Base-by-base conservation (phyloP, 805 yeast species). In the Nakazawaea wyomingensis region DNA sequence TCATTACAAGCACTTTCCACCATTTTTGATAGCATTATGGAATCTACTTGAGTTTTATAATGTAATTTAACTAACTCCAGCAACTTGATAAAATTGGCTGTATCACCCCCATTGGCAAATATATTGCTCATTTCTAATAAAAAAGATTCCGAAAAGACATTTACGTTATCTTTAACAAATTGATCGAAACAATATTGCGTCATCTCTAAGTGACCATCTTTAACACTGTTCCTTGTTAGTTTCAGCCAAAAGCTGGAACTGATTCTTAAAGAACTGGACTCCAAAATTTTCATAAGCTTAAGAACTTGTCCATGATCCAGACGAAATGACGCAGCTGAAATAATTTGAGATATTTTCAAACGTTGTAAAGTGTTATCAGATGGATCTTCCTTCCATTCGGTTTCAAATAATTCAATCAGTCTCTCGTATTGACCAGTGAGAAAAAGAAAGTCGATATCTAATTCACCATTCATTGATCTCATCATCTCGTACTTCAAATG, bases 401-500 rank as follows among this genome's bases (percentile, higher is more conserved):
- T 14, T 20, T 38, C 11, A 28, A 44, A 44, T 4, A 14, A 4
- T 3, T 39, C 43, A 9, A 44, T 16, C 5, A 24, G 7, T 19
- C 39, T 27, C n/a, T 44, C 47, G 28, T 44, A 44, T 17, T 44
- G 47, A 4, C 43, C 43, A 22, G 33, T 39, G 4, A 22, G 3
- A 1, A 44, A 28, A 22, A 38, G 19, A 14, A 21, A 43, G n/a
- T n/a, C 18, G 4, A 43, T 32, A 4, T 14, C 20, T 24, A 20
- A 26, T 14, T 13, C 13, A 9, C 22, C 34, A n/a, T 17, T n/a
- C 16, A 10, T 16, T 8, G 21, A 14, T 8, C 30, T n/a, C 11
- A 42, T 11, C 14, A 22, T 20, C 17, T 31, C 29, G 24, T 42
- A 42, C 19, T 36, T 24, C 11, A 42, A 24, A 3, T 42, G 40